Base-by-base conservation (phyloP, 495 filamentous ascomycete genomes). In the Penicillium simplicissimum region DNA sequence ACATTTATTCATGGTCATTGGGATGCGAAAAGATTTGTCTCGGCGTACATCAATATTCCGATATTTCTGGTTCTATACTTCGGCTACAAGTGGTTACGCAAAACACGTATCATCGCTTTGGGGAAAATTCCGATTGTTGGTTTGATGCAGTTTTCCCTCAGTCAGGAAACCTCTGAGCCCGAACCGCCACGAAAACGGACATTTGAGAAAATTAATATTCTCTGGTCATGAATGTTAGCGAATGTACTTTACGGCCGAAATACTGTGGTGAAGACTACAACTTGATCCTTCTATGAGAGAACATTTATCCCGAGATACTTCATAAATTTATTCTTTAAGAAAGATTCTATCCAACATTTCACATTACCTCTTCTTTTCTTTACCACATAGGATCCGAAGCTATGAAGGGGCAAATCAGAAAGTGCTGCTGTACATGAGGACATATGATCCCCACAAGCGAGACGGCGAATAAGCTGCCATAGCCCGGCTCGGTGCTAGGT, bases 1-100 rank as follows among this genome's bases (percentile, higher is more conserved):
- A 76, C 74, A 9, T 71, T 88, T n/a, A 78, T 86, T 60, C 83
- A 82, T 54, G 84, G 78, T 0, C 67, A 78, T 17, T 76, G 72
- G 72, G 66, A 54, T 36, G 65, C 65, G 8, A 58, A 67, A 49
- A 71, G 56, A 0, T 76, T 76, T 36, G 55, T 76, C 23, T 67
- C 68, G 1, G 66, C 59, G 0, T 76, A 75, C 17, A 66, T 69
- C 48, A 81, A 31, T 31, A 31, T 31, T 31, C 28, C 28, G 28
- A 31, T 31, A 31, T 31, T 31, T 7, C 28, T 31, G 28, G 28
- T 31, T 31, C 28, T 31, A 4, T 31, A 31, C 28, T 31, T 31
- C 28, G 28, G 28, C 2, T 31, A 31, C 28, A 31, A 31, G 28
- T 31, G 28, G 28, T 77, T 60, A 15, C 15, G 15, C 15, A 84